Conservation (phyloP, 768 basidiomycete genomes). For the Suillus sp. region DNA sequence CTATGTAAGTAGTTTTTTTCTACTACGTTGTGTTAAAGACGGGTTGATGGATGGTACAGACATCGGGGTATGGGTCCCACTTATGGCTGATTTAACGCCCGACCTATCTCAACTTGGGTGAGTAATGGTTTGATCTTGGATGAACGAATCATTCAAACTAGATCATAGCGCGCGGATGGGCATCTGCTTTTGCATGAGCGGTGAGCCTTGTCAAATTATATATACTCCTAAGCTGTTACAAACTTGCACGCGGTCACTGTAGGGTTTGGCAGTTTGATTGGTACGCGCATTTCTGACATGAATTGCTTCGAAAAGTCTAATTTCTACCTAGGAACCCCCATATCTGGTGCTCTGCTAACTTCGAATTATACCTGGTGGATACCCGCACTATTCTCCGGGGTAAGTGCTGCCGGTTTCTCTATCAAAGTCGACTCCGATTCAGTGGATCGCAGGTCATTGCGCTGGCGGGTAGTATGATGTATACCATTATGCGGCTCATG, state of each 20-base stretch:
- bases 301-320: not conserved
- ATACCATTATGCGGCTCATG: not conserved
- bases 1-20: conserved; percentile 31
- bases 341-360: conserved; percentile 60
- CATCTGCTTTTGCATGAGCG: conserved; percentile 13
- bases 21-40: not conserved
- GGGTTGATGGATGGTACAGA: conserved; percentile 24
- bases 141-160: not conserved
- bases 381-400: conserved; percentile 52
- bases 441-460: not conserved
- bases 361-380: conserved; percentile 56
- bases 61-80: conserved; percentile 42
- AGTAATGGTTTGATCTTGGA: conserved; percentile 8
- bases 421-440: not conserved
- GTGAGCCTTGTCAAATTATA: conserved; percentile 8
- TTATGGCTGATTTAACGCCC: conserved; percentile 45
- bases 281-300: conserved; percentile 19
- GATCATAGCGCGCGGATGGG: conserved; percentile 31
- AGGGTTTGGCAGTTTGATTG: conserved; percentile 25
- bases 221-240: not conserved
- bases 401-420: conserved; percentile 16
- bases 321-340: conserved; percentile 46
- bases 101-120: conserved; percentile 54
- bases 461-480: not conserved
- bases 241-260: not conserved